Base-by-base conservation (phyloP, 2,329 filamentous ascomycete genomes). In the Xylaria sp. region DNA sequence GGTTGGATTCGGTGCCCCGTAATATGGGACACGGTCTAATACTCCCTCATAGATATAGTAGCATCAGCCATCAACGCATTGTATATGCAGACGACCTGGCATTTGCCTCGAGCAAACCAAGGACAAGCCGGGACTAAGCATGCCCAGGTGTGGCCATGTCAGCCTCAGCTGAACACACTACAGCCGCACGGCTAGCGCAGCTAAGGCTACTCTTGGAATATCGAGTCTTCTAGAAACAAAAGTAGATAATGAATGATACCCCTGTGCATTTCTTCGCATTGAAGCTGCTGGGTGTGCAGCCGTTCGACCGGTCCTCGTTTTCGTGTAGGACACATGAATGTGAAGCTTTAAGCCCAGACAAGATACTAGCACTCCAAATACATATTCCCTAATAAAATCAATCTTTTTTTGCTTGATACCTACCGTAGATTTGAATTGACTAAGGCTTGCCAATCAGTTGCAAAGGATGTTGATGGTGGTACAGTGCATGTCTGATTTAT, bases 211-310 rank as follows among this genome's bases (percentile, higher is more conserved):
- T 34, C 12, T 53, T n/a, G 36, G 30, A 58, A 46, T 41, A 25
- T 30, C 46, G 56, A 55, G 20, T 60, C 23, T 34, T 46, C 10
- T 10, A 30, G 50, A 20, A 55, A 59, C 28, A 65, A 25, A 41
- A 58, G 53, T 62, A 66, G 23, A 61, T 60, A 65, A 65, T 65
- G 62, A 61, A 65, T 65, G 66, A 68, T 68, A 65, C 66, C 66
- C 62, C n/a, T 52, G 5, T 45, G 34, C 43, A 58, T 30, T 52
- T 57, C 20, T 23, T 3, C 48, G n/a, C 4, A 46, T 46, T 5
- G 43, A 46, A 13, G 43, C 10, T 46, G 43, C 20, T 13, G 12
- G 20, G 43, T 46, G 10, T 46, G 20, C 10, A 10, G 20, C 23
- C 3, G n/a, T 43, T 8, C 7, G n/a, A 48, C 45, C 23, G 28